Conservation (phyloP, 169 alveolate genomes). For the Besnoitia besnoiti region DNA sequence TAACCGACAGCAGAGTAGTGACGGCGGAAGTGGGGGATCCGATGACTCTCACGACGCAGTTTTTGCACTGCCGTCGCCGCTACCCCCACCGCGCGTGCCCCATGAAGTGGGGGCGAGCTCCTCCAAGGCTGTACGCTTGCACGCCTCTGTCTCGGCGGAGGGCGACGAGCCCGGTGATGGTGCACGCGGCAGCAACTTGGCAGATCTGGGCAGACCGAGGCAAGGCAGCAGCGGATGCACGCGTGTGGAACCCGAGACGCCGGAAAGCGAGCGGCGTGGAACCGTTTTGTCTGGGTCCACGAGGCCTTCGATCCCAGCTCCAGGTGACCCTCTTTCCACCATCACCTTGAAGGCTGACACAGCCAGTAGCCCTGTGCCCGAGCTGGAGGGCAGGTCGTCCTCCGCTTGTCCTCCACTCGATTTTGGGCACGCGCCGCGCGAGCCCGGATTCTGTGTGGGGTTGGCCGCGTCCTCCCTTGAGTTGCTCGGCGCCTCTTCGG, state of each 20-base stretch:
- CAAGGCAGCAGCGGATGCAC: background rate
- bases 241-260: background rate
- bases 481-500: background rate
- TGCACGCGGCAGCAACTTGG: too few species aligned
- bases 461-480: background rate
- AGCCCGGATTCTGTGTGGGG: background rate
- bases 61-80: too few species aligned
- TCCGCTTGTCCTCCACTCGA: background rate
- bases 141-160: too few species aligned
- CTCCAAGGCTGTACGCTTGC: too few species aligned
- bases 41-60: background rate
- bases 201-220: background rate
- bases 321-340: background rate
- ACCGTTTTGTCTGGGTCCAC: too few species aligned
- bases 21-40: background rate
- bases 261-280: too few species aligned
- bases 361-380: background rate
- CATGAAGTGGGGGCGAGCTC: too few species aligned
- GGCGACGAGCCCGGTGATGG: too few species aligned
- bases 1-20: constrained; percentile 1
- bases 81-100: too few species aligned
- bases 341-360: background rate
- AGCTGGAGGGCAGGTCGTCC: background rate
- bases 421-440: background rate
- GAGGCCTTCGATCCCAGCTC: background rate